These are phyloP conservation scores for Talaromyces wortmannii DNA, from an alignment of 495 filamentous ascomycete species.

Conservation along the genomic window DNA sequence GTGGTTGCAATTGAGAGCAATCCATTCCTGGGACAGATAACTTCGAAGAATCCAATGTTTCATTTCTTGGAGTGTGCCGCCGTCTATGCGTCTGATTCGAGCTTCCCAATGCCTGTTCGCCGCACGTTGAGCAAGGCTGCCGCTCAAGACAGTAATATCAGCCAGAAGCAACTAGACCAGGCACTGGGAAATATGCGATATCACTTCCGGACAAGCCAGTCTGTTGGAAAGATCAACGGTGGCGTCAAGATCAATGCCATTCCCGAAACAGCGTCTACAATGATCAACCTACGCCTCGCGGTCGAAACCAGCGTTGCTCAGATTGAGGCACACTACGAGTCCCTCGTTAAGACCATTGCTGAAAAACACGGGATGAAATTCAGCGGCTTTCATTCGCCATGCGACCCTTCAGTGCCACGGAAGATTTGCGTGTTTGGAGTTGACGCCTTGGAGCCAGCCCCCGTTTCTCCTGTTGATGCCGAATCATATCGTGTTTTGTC, in stretches of 20 bases:
- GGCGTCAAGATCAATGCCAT: slow-evolving; percentile 56
- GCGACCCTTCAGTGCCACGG: slow-evolving; percentile 22
- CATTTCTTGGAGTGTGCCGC: slow-evolving; percentile 8
- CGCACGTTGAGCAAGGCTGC: slow-evolving; percentile 1
- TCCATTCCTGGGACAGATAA: slow-evolving; percentile 28
- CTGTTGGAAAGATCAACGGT: slow-evolving; percentile 45
- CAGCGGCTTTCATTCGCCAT: slow-evolving; percentile 31
- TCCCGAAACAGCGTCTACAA: slow-evolving; percentile 43
- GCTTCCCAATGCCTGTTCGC: slow-evolving; percentile 5
- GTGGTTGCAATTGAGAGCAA: slow-evolving; percentile 46
- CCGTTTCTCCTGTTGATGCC: slow-evolving; percentile 44
- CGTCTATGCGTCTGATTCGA: slow-evolving; percentile 5
- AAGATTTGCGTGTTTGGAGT: slow-evolving; percentile 15
- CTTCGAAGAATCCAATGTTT: slow-evolving; percentile 10
- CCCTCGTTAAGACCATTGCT: slow-evolving; percentile 37
- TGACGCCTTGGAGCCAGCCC: slow-evolving; percentile 34
- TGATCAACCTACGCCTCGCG: slow-evolving; percentile 53
- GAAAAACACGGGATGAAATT: slow-evolving; percentile 45
- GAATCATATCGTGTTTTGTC: slow-evolving; percentile 35
- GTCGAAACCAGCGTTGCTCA: slow-evolving; percentile 17
- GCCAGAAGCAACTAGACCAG: slow-evolving; percentile 3
- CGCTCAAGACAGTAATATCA: neutral
- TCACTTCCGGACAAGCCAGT: slow-evolving; percentile 14
- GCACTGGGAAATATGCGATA: slow-evolving; percentile 6
- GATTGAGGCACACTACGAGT: slow-evolving; percentile 30